phyloP scores from a whole-genome alignment of 768 basidiomycete species.

The Coprinopsis cinerea region DNA sequence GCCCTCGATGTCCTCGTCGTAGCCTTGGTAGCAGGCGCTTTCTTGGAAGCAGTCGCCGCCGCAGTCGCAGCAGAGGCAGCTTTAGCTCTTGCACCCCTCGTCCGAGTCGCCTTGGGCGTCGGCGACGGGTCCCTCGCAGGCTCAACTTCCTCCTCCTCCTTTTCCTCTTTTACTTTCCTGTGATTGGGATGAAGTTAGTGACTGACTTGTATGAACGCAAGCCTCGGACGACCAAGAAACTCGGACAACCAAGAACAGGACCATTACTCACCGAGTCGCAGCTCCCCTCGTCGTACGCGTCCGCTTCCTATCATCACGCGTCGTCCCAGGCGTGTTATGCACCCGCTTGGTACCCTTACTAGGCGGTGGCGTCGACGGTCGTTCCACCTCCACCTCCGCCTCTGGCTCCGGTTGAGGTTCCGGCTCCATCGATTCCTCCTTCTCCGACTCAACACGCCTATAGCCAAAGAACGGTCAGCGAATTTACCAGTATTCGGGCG shows the following conservation, averaged over 20 bases:
- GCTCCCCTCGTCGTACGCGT: conserved; percentile 1
- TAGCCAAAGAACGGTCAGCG: neutral
- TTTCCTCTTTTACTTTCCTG: neutral
- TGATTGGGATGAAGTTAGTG: neutral
- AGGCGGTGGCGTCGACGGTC: conserved; percentile 6
- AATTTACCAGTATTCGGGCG: neutral
- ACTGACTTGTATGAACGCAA: neutral
- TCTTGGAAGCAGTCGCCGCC: neutral
- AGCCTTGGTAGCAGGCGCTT: too few species aligned
- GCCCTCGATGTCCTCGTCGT: too few species aligned
- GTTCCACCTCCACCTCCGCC: too few species aligned
- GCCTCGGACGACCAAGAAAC: neutral
- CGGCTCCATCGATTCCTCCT: neutral
- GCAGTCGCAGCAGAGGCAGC: neutral
- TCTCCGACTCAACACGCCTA: neutral
- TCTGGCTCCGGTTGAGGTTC: too few species aligned
- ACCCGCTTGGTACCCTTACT: conserved; percentile 9
- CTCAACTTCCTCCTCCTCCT: conserved; percentile 1
- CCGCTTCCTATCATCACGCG: conserved; percentile 10
- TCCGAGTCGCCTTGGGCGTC: neutral
- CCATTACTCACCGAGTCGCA: neutral
- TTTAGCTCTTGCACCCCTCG: neutral
- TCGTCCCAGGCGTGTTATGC: conserved; percentile 1
- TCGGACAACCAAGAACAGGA: neutral
- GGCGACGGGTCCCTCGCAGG: neutral